phyloP scores from a whole-genome alignment of 352 stramenopile genomes.

The Globisporangium spinosum region DNA sequence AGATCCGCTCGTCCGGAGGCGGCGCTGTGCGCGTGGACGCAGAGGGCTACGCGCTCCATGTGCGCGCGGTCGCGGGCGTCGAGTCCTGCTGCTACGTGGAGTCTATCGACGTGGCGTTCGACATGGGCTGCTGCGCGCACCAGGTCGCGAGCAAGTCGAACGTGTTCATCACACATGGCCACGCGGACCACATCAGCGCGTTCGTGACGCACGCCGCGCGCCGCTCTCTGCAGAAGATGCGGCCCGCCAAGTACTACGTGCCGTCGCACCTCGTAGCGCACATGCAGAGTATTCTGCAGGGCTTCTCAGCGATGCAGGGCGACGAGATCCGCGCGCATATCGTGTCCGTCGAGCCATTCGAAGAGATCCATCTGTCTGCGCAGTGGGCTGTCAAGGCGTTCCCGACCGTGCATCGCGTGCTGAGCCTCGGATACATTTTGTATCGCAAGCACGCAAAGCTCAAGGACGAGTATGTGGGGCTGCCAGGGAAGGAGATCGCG shows the following conservation, averaged over 20 bases:
- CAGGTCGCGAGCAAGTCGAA: slow-evolving; percentile 54
- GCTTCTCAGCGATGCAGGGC: slow-evolving; percentile 55
- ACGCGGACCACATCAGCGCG: slow-evolving; percentile 77
- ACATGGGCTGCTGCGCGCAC: slow-evolving; percentile 57
- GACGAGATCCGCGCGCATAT: slow-evolving; percentile 52
- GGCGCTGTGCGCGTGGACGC: slow-evolving; percentile 27
- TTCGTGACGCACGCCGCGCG: slow-evolving; percentile 61
- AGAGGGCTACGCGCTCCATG: slow-evolving; percentile 48
- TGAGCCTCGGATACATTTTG: slow-evolving; percentile 74
- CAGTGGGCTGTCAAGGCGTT: slow-evolving; percentile 65
- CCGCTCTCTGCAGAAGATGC: slow-evolving; percentile 44
- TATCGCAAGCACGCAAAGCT: slow-evolving; percentile 56
- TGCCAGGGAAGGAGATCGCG: slow-evolving; percentile 41
- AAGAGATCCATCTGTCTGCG: slow-evolving; percentile 55
- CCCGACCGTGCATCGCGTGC: slow-evolving; percentile 65
- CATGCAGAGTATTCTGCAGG: slow-evolving; percentile 52
- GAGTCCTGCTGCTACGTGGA: slow-evolving; percentile 79
- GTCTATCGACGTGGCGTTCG: slow-evolving; percentile 69
- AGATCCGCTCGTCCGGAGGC: background rate
- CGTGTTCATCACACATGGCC: slow-evolving; percentile 87
- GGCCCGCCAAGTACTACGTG: slow-evolving; percentile 68
- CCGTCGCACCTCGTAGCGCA: slow-evolving; percentile 46
- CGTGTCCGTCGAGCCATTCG: slow-evolving; percentile 40
- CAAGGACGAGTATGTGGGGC: slow-evolving; percentile 42
- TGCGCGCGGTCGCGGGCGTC: slow-evolving; percentile 64